Base-by-base conservation (phyloP, 495 filamentous ascomycete genomes). In the Cenococcum geophilum region DNA sequence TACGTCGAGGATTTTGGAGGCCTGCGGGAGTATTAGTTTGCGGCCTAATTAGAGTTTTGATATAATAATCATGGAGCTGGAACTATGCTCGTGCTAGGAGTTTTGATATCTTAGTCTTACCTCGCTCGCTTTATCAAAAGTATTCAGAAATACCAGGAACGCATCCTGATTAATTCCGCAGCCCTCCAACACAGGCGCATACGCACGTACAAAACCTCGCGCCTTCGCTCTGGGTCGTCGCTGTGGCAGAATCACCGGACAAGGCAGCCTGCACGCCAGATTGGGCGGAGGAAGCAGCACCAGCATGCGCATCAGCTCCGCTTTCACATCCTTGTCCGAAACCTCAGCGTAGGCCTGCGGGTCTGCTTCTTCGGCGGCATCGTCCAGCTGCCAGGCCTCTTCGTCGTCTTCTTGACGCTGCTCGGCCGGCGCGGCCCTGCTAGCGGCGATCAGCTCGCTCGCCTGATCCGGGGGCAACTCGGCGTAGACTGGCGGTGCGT, bases 81-180 rank as follows among this genome's bases (percentile, higher is more conserved):
- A 21, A 10, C 8, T 25, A 35, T 32, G 10, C 5, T 27, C 45
- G 10, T 20, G 34, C 6, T 3, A 6, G 18, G 1, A 18, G 45
- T 16, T 5, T 6, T 42, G 9, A 11, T 23, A 5, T 42, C 16
- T 77, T 72, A 11, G 49, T 5, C 49, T 34, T 8, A 66, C 75
- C 48, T 73, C 68, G 56, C 73, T 75, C 0, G 77, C 71, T 51
- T 75, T 72, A 25, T 62, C 53, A 49, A 56, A 62, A 47, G 72
- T 77, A 67, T 77, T 72, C 10, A 85, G 65, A 58, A 86, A 85
- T n/a, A 78, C 73, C 3, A 84, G 59, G 61, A 82, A 86, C n/a
- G 74, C 78, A 20, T 56, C 55, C 57, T 83, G 74, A 60, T 78
- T 74, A 63, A 86, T 77, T 0, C 76, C 80, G 21, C 18, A 25